Percentiles rank a stretch among this genome's conserved stretches.
Evolutionary conservation across 2,329 filamentous ascomycete genomes (phyloP).

Genomic region (Pleurostoma richardsiae): DNA sequence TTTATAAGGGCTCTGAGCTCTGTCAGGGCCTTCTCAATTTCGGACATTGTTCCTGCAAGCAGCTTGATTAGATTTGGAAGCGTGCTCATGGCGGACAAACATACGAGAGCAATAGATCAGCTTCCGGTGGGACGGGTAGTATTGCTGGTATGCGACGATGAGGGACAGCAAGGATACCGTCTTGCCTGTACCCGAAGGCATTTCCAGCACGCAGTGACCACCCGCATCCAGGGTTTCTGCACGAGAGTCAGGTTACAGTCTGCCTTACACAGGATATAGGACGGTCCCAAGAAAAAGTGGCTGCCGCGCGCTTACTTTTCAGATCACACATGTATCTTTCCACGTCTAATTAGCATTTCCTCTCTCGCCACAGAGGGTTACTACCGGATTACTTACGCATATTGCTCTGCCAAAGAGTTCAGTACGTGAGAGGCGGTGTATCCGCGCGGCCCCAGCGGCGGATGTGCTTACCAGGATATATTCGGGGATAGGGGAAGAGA

Average conservation of each 20-base stretch:
- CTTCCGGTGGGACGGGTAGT: conserved; percentile 89
- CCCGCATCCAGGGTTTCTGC: conserved; percentile 79
- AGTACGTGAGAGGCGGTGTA: conserved; percentile 4
- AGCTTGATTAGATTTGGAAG: background rate
- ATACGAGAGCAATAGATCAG: conserved; percentile 94
- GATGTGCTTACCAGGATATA: conserved; percentile 44
- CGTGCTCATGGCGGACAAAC: conserved; percentile 2
- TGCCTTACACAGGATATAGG: background rate
- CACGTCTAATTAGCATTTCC: background rate
- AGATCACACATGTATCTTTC: conserved; percentile 48
- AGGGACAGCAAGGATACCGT: conserved; percentile 92
- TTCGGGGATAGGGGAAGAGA: conserved; percentile 54
- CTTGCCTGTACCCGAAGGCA: conserved; percentile 98
- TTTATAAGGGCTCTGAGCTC: conserved; percentile 94
- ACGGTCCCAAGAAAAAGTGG: background rate
- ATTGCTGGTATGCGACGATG: conserved; percentile 94
- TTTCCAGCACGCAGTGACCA: conserved; percentile 94
- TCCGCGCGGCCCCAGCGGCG: background rate
- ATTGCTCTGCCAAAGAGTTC: conserved; percentile 37
- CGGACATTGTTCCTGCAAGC: conserved; percentile 79
- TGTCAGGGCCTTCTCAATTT: conserved; percentile 95
- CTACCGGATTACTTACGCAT: conserved; percentile 35
- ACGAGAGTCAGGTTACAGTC: conserved; percentile 1
- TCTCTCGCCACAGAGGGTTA: background rate
- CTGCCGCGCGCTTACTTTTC: conserved; percentile 36